Base-by-base conservation (phyloP, 2,329 filamentous ascomycete genomes). In the Nakataea oryzae region DNA sequence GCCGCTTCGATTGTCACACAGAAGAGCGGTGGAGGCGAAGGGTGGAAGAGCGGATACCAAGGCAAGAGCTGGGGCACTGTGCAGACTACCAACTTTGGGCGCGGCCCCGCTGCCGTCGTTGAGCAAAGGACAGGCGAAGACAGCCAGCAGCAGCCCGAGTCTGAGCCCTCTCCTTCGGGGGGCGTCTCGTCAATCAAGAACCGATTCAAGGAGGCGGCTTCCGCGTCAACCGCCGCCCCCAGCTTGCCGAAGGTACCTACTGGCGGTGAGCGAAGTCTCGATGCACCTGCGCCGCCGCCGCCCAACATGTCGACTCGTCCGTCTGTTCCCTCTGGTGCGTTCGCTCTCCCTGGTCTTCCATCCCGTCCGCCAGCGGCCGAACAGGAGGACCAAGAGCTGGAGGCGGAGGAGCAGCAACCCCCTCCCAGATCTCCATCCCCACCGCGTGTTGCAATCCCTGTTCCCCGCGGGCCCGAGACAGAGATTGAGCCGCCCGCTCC, bases 11-110 rank as follows among this genome's bases (percentile, higher is more conserved):
- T 91, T 34, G 73, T 79, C 60, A 79, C 81, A 60, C 91, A 96
- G 73, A 80, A 82, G 70, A 96, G 89, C 70, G 91, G 89, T 64
- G 81, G 80, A 63, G 87, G 91, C 64, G 81, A 80, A 63, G 87
- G 91, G 64, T 97, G 93, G 93, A 92, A 93, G 81, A 96, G 92
- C 74, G 89, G 91, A 24, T 97, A 97, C 72, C 79, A 81, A 59
- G 93, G 93, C 65, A 97, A 96, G 79, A 88, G 85, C 41, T 97
- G 93, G 93, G 91, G 86, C 29, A 78, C 92, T 3, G 91, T 97
- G 32, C 86, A 92, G 69, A 91, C 88, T 13, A 84, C 83, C 12
- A 81, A 84, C 62, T 93, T 86, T 61, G 87, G 88, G 24, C 87
- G 86, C 62, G 86, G 85, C 62, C 78, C 85, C 63, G 59, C 41